A percentile compares a stretch with the other conserved stretches of the same genome.
Conservation (phyloP, 768 basidiomycete species). For the Rubroboletus satanas region DNA sequence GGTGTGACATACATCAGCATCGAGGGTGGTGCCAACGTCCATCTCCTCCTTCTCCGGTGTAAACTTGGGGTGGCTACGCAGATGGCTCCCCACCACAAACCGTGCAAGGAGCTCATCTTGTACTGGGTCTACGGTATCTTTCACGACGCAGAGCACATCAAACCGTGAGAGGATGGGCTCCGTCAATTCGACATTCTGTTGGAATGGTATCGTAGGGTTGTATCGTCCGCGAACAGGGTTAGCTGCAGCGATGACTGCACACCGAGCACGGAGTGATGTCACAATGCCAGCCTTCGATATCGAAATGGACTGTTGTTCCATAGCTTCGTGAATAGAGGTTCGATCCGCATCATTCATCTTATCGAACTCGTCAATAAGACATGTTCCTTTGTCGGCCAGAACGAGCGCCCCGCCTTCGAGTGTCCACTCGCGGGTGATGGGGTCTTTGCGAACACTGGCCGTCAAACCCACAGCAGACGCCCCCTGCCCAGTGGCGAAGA, state of each 20-base stretch:
- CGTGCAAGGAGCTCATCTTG: constrained; percentile 94
- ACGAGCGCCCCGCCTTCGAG: constrained; percentile 97
- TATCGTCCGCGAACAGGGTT: constrained; percentile 97
- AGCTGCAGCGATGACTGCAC: constrained; percentile 96
- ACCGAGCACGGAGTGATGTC: constrained; percentile 95
- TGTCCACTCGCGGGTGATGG: constrained; percentile 97
- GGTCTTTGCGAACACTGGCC: constrained; percentile 97
- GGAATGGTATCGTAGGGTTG: constrained; percentile 97
- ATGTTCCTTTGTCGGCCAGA: constrained; percentile 97
- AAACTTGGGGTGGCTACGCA: constrained; percentile 93
- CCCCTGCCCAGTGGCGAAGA: constrained; percentile 98
- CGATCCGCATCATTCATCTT: constrained; percentile 99
- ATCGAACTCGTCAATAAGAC: constrained; percentile 98
- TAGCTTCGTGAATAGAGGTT: constrained; percentile 98
- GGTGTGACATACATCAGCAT: constrained; percentile 75
- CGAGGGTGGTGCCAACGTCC: constrained; percentile 82
- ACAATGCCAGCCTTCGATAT: constrained; percentile 99
- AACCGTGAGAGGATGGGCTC: constrained; percentile 98
- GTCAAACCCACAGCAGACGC: constrained; percentile 98
- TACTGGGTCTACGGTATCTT: constrained; percentile 95
- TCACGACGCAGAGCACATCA: constrained; percentile 96
- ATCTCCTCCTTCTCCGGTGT: constrained; percentile 85
- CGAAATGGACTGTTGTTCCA: constrained; percentile 99
- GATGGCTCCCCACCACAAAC: constrained; percentile 97
- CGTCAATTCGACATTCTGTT: constrained; percentile 97